Evolutionary conservation across 2,329 filamentous ascomycete genomes (phyloP).

Genomic region (Aspergillus terreus): DNA sequence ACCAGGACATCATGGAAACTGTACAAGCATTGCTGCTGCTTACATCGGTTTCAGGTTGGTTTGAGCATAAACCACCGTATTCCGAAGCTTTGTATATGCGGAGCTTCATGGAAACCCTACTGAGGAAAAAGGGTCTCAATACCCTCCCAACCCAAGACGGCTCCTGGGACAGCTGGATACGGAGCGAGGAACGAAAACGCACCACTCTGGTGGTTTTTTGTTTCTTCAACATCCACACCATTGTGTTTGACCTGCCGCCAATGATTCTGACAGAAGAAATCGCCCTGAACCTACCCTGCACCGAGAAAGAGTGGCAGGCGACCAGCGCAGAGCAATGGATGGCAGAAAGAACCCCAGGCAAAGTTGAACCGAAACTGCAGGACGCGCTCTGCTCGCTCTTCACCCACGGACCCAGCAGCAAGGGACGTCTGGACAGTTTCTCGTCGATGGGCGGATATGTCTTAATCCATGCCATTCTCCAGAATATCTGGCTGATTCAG

Average conservation of each 20-base stretch:
- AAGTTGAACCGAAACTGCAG: slow-evolving; percentile 25
- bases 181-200: slow-evolving; percentile 26
- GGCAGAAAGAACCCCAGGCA: slow-evolving; percentile 18
- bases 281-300: slow-evolving; percentile 28
- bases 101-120: slow-evolving; percentile 27
- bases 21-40: slow-evolving; percentile 27
- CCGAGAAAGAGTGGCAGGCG: slow-evolving; percentile 31
- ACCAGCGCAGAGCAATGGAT: slow-evolving; percentile 21
- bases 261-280: slow-evolving; percentile 31
- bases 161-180: slow-evolving; percentile 32
- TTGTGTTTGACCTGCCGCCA: slow-evolving; percentile 32
- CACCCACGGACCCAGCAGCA: slow-evolving; percentile 6
- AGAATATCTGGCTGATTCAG: slow-evolving; percentile 33
- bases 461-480: slow-evolving; percentile 30
- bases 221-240: slow-evolving; percentile 35
- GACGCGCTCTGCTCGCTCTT: slow-evolving; percentile 26
- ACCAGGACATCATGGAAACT: slow-evolving; percentile 25
- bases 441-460: slow-evolving; percentile 32
- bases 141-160: slow-evolving; percentile 25
- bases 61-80: slow-evolving; percentile 28
- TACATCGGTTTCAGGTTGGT: slow-evolving; percentile 29
- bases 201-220: slow-evolving; percentile 32
- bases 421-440: slow-evolving; percentile 22
- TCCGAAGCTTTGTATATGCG: slow-evolving; percentile 27
- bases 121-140: slow-evolving; percentile 27